These are phyloP conservation scores for Fraxinus velutina DNA, from an alignment of 305 asterid species.

Conservation along the genomic window DNA sequence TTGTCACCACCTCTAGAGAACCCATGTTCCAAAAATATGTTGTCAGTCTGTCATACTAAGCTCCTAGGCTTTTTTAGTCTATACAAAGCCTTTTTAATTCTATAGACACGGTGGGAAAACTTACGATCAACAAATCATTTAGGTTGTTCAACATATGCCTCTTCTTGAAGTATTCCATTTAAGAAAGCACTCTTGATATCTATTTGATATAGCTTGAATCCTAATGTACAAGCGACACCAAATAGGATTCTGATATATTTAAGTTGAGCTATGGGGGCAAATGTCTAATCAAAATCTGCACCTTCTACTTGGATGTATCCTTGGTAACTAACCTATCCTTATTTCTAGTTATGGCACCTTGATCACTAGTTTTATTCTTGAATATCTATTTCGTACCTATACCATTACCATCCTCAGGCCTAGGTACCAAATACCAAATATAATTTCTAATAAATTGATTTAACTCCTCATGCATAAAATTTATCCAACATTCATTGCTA, in stretches of 20 bases:
- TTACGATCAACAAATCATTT: neutral
- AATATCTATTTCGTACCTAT: neutral
- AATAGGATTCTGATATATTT: neutral
- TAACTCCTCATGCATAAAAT: neutral
- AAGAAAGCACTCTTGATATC: neutral
- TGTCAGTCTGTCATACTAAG: neutral
- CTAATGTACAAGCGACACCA: neutral
- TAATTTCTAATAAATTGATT: too few relatives aligned
- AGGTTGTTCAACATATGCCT: neutral
- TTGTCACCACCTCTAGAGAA: neutral
- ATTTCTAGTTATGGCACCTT: neutral
- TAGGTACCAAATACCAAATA: neutral
- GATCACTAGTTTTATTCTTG: too few relatives aligned
- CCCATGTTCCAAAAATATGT: neutral
- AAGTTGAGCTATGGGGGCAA: neutral
- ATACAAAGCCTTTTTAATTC: neutral
- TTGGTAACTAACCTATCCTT: neutral
- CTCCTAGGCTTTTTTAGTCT: neutral
- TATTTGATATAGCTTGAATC: too few relatives aligned
- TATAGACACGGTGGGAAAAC: neutral
- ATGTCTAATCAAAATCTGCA: too few relatives aligned
- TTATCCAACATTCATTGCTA: neutral
- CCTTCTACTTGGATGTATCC: neutral
- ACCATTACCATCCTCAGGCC: neutral
- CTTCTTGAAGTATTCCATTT: neutral